Evolutionary conservation across 768 basidiomycete genomes (phyloP).

Genomic region (Serendipita vermifera): DNA sequence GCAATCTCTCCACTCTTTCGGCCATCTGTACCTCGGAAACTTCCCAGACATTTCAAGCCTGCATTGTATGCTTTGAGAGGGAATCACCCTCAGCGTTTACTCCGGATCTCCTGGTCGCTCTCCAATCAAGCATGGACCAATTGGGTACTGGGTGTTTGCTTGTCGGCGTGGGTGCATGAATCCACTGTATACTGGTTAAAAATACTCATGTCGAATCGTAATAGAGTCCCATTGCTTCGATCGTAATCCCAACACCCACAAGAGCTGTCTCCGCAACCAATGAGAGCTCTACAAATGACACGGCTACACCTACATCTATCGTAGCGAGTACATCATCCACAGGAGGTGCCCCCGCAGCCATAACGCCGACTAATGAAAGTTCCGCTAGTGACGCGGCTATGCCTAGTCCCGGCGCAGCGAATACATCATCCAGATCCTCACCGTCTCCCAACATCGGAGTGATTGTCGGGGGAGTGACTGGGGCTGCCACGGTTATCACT

Average conservation of each 20-base stretch:
- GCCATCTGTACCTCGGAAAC: not conserved
- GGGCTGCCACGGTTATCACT: no score
- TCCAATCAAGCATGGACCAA: not conserved
- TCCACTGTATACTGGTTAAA: not conserved
- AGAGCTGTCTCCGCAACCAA: no score
- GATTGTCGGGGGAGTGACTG: no score
- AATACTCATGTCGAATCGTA: not conserved
- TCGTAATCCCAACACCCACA: not conserved
- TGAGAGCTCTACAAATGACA: no score
- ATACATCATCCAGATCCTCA: no score
- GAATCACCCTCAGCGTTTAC: not conserved
- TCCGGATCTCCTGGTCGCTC: not conserved
- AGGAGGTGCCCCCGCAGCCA: no score
- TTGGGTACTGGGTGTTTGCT: not conserved
- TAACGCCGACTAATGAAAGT: no score
- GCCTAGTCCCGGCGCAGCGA: no score
- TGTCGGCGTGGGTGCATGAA: constrained; percentile 4
- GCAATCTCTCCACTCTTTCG: not conserved
- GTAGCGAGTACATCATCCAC: no score
- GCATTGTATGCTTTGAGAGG: not conserved
- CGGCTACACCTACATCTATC: no score
- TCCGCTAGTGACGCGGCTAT: no score
- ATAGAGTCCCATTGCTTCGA: not conserved
- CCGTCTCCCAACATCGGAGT: no score
- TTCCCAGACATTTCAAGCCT: not conserved